phyloP scores from a whole-genome alignment of 2,329 filamentous ascomycete species.

The Tolypocladium ophioglossoides region DNA sequence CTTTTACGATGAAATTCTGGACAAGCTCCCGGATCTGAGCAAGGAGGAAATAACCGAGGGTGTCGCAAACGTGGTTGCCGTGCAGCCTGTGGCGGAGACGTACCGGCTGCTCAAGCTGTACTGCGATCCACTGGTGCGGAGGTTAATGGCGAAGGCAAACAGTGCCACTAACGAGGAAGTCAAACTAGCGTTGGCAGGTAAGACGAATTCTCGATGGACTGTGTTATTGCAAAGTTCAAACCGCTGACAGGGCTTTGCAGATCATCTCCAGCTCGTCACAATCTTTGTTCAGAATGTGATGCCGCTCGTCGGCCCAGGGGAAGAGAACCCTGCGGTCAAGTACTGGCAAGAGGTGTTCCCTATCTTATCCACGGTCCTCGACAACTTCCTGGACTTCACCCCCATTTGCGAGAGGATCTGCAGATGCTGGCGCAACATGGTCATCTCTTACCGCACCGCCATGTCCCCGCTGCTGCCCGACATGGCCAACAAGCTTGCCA shows the following conservation, averaged over 20 bases:
- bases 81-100: conserved; percentile 68
- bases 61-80: conserved; percentile 82
- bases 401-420: conserved; percentile 92
- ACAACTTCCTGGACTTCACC: conserved; percentile 75
- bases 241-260: conserved; percentile 29
- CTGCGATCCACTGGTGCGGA: conserved; percentile 79
- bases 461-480: conserved; percentile 76
- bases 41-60: conserved; percentile 96
- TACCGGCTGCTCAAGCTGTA: conserved; percentile 84
- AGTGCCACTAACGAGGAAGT: conserved; percentile 71
- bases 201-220: conserved; percentile 12
- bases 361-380: conserved; percentile 73
- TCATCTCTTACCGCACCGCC: conserved; percentile 86
- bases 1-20: conserved; percentile 85
- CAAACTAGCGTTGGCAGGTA: conserved; percentile 78
- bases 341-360: conserved; percentile 95
- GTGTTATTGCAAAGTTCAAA: neutral
- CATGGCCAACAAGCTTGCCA: conserved; percentile 80
- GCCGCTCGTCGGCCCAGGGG: conserved; percentile 59
- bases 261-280: conserved; percentile 86
- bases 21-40: conserved; percentile 73
- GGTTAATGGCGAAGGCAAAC: conserved; percentile 80
- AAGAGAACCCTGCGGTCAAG: conserved; percentile 83
- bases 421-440: conserved; percentile 92
- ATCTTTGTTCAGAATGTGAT: conserved; percentile 73